Evolutionary conservation across 1,284 basidiomycete species (phyloP).

Genomic region (Ganoderma sp.): DNA sequence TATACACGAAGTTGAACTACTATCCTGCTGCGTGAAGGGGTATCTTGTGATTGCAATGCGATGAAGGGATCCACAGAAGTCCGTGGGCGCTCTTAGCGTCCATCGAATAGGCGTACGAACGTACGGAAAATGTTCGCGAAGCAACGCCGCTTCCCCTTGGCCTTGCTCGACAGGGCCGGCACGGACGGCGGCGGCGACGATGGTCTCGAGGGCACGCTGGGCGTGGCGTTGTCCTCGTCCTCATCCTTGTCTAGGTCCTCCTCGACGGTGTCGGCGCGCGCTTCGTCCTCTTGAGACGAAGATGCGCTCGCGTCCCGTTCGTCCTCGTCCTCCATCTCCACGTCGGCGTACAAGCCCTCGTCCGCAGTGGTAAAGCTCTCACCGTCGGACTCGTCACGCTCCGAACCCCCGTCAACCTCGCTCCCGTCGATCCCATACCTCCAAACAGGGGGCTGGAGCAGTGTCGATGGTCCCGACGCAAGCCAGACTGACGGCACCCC

Average conservation of each 20-base stretch:
- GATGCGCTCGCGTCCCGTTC: neutral
- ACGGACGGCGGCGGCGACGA: neutral
- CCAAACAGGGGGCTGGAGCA: neutral
- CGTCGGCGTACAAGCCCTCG: neutral
- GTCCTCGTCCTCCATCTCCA: neutral
- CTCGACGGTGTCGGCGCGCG: neutral
- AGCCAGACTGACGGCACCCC: neutral
- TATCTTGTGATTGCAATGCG: neutral
- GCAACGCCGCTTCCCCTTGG: conserved; percentile 13
- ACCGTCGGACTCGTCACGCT: conserved; percentile 1
- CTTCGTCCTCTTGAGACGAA: neutral
- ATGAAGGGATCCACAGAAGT: neutral
- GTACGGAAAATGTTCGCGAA: conserved; percentile 7
- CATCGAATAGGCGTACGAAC: conserved; percentile 10
- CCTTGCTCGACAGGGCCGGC: conserved; percentile 1
- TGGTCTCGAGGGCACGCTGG: neutral
- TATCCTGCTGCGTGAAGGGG: conserved; percentile 1
- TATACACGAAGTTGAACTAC: conserved; percentile 1
- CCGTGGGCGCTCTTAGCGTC: neutral
- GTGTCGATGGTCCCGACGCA: neutral
- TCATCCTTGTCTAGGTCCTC: neutral
- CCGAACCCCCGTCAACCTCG: neutral
- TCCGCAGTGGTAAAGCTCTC: conserved; percentile 11
- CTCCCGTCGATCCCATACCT: neutral
- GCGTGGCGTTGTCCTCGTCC: neutral